phyloP scores from a whole-genome alignment of 2,329 filamentous ascomycete genomes.

The Ophiostoma fasciatum region DNA sequence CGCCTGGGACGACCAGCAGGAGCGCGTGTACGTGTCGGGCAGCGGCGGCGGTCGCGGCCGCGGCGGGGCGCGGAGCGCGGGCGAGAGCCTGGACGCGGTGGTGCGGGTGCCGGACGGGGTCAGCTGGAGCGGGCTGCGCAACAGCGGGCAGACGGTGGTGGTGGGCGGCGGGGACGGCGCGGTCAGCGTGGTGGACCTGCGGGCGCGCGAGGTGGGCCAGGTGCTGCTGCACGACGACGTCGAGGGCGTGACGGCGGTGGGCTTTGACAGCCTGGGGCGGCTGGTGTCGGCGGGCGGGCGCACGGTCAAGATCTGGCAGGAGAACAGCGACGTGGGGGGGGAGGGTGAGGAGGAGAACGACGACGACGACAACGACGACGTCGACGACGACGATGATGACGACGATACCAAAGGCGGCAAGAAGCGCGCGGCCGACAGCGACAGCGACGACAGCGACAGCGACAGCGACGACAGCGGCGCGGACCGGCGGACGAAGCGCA shows the following conservation, averaged over 20 bases:
- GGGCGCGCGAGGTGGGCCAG: constrained; percentile 53
- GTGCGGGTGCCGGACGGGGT: constrained; percentile 55
- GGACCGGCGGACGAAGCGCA: constrained; percentile 19
- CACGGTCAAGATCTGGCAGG: constrained; percentile 82
- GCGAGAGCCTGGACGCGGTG: constrained; percentile 71
- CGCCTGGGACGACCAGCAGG: constrained; percentile 89
- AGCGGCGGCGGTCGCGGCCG: constrained; percentile 34
- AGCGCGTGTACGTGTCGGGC: constrained; percentile 63
- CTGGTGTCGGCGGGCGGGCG: constrained; percentile 82
- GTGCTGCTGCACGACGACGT: constrained; percentile 68
- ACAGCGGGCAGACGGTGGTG: constrained; percentile 52
- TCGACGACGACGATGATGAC: constrained; percentile 26
- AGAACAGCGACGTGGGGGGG: constrained; percentile 33
- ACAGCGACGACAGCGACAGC: constrained; percentile 22
- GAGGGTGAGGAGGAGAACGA: constrained; percentile 33
- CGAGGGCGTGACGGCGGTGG: constrained; percentile 69
- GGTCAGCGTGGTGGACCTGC: constrained; percentile 63
- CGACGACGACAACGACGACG: constrained; percentile 29
- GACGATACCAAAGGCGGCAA: constrained; percentile 32
- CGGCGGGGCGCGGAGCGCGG: constrained; percentile 27
- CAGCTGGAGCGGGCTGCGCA: constrained; percentile 35
- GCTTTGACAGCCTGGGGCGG: constrained; percentile 70
- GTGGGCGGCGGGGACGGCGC: constrained; percentile 72
- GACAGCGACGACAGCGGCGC: constrained; percentile 11
- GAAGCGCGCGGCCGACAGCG: constrained; percentile 23